These are phyloP conservation scores for Claviceps capensis DNA, from an alignment of 2,329 filamentous ascomycete genomes.

Conservation along the genomic window DNA sequence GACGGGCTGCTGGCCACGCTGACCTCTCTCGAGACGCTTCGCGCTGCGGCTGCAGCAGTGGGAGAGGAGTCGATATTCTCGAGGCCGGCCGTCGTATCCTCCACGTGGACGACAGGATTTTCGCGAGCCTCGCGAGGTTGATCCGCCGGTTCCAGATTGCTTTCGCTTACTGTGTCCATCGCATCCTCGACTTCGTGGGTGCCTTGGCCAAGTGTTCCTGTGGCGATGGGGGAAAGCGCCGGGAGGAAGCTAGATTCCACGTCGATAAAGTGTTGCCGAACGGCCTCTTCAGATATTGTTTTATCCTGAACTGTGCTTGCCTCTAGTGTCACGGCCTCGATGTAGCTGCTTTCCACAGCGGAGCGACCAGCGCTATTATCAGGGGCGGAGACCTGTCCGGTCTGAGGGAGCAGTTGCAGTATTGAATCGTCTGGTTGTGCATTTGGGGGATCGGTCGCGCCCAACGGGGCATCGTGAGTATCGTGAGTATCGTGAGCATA, in stretches of 20 bases:
- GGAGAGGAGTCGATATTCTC: slow-evolving; percentile 44
- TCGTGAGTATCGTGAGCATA: not conserved
- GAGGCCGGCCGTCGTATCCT: slow-evolving; percentile 34
- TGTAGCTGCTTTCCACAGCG: slow-evolving; percentile 24
- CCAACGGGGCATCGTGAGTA: not conserved
- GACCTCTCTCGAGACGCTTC: slow-evolving; percentile 37
- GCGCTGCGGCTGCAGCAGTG: slow-evolving; percentile 38
- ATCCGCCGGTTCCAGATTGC: slow-evolving; percentile 13
- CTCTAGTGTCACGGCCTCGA: slow-evolving; percentile 26
- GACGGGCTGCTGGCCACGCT: slow-evolving; percentile 27
- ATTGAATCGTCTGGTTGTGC: slow-evolving; percentile 7
- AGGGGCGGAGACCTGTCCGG: slow-evolving; percentile 6
- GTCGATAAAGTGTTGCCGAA: slow-evolving; percentile 45
- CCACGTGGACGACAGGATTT: slow-evolving; percentile 15
- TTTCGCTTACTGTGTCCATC: slow-evolving; percentile 33
- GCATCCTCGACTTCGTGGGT: slow-evolving; percentile 38
- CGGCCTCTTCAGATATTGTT: slow-evolving; percentile 37
- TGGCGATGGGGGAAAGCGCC: slow-evolving; percentile 40
- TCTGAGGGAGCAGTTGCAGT: slow-evolving; percentile 8
- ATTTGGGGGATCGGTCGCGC: not conserved
- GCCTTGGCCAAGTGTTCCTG: slow-evolving; percentile 23
- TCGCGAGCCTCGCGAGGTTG: slow-evolving; percentile 7
- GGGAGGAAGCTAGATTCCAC: slow-evolving; percentile 54
- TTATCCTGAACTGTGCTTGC: slow-evolving; percentile 24
- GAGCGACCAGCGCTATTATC: not conserved